Conservation (phyloP, 2,329 filamentous ascomycete species). For the Ceratocystis albifundus region DNA sequence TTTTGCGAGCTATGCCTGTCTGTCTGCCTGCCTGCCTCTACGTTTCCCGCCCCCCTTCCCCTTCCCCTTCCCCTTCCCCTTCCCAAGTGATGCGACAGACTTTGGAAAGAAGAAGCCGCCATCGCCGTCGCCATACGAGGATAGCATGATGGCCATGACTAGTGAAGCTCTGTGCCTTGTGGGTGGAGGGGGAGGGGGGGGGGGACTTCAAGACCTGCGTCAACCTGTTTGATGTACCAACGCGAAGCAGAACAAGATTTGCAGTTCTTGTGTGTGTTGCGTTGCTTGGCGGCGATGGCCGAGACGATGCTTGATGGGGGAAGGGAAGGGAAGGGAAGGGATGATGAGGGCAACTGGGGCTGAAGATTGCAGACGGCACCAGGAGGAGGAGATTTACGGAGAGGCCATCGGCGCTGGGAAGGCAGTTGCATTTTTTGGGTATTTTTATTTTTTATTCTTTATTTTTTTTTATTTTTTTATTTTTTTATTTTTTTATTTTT, state of each 20-base stretch:
- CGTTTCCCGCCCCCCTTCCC: too few species aligned
- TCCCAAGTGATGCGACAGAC: neutral
- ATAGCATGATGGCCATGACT: too few species aligned
- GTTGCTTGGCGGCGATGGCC: neutral
- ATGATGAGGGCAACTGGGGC: neutral
- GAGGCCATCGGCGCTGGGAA: neutral
- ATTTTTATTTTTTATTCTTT: too few species aligned
- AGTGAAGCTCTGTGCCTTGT: neutral
- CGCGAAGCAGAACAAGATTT: neutral
- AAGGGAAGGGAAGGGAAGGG: too few species aligned
- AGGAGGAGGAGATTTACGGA: neutral
- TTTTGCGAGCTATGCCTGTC: neutral
- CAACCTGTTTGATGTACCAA: constrained; percentile 7
- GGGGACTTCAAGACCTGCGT: neutral
- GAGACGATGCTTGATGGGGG: neutral
- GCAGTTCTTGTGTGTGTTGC: neutral
- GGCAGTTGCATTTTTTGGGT: too few species aligned
- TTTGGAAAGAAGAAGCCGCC: neutral
- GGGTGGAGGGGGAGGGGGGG: too few species aligned
- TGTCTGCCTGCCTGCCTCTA: neutral
- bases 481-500: too few species aligned
- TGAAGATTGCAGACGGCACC: neutral
- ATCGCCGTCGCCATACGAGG: neutral
- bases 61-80: too few species aligned
- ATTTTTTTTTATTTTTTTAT: too few species aligned